Conservation (phyloP, 2,329 filamentous ascomycete species). For the Colletotrichum lini region DNA sequence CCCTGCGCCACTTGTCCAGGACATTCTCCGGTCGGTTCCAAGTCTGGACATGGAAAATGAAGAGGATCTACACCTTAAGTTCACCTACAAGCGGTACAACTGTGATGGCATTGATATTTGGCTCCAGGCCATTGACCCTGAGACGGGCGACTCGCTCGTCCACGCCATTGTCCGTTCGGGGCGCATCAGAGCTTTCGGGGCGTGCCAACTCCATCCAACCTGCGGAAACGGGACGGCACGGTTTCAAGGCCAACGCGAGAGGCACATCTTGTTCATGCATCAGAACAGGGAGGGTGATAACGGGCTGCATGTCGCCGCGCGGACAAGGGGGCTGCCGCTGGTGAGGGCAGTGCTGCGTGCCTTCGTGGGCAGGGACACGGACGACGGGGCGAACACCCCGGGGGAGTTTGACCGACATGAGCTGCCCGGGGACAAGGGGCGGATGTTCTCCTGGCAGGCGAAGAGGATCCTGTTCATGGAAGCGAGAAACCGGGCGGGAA, state of each 20-base stretch:
- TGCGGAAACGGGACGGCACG: background rate
- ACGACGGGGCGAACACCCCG: background rate
- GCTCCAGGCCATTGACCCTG: slow-evolving; percentile 1
- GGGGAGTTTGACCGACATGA: background rate
- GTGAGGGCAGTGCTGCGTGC: background rate
- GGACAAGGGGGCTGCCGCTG: background rate
- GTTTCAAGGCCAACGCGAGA: background rate
- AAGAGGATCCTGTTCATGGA: background rate
- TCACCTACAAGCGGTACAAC: slow-evolving; percentile 2
- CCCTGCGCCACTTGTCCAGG: background rate
- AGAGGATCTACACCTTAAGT: background rate
- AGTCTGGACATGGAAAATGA: background rate
- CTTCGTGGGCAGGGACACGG: background rate
- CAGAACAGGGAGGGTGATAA: background rate
- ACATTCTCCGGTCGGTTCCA: background rate
- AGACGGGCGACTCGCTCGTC: slow-evolving; percentile 4
- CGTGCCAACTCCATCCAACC: background rate
- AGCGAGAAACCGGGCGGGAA: background rate
- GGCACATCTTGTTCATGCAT: background rate
- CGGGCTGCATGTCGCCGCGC: slow-evolving; percentile 1
- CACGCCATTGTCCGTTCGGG: background rate
- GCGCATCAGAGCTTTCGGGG: slow-evolving; percentile 1
- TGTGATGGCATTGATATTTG: slow-evolving; percentile 1
- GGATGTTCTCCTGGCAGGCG: background rate
- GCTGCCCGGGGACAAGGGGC: background rate